phyloP scores from a whole-genome alignment of 129 eudicot genomes.

The Flaveria sonorensis region DNA sequence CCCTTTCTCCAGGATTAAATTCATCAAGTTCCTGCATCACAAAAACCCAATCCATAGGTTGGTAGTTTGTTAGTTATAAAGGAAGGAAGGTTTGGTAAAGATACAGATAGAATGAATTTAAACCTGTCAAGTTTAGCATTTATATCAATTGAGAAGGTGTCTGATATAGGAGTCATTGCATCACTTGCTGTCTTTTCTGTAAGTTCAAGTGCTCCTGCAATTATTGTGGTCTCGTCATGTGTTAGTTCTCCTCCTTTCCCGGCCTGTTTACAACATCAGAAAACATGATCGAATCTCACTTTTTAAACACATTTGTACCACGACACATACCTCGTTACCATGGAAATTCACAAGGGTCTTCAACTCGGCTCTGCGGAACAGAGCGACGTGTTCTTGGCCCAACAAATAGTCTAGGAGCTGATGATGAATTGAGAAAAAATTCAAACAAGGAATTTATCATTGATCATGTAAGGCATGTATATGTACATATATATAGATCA shows the following conservation, averaged over 20 bases:
- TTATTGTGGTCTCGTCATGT: conserved; percentile 94
- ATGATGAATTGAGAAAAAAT: neutral
- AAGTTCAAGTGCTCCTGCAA: conserved; percentile 93
- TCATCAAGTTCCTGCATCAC: conserved; percentile 52
- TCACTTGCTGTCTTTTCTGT: conserved; percentile 83
- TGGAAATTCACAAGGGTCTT: conserved; percentile 76
- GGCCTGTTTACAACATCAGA: conserved; percentile 48
- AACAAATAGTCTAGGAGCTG: conserved; percentile 39
- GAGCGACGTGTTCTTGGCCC: conserved; percentile 44
- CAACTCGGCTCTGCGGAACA: conserved; percentile 40
- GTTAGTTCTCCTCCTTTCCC: conserved; percentile 97
- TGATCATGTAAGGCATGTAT: neutral
- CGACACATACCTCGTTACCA: conserved; percentile 37
- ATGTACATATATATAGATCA: neutral
- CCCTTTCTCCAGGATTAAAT: conserved; percentile 58
- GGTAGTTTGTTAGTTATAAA: too few species aligned
- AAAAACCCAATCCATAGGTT: neutral
- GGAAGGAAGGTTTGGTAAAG: neutral
- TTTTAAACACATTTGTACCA: neutral
- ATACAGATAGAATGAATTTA: too few species aligned
- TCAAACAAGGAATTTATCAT: neutral
- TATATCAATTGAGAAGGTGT: conserved; percentile 72
- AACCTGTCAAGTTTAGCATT: conserved; percentile 79
- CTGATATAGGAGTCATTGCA: conserved; percentile 93
- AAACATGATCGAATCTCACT: neutral